Evolutionary conservation across 2,329 filamentous ascomycete species (phyloP), one percentile per base, ranked within the genome.

Genomic region (Monosporascus sp.): DNA sequence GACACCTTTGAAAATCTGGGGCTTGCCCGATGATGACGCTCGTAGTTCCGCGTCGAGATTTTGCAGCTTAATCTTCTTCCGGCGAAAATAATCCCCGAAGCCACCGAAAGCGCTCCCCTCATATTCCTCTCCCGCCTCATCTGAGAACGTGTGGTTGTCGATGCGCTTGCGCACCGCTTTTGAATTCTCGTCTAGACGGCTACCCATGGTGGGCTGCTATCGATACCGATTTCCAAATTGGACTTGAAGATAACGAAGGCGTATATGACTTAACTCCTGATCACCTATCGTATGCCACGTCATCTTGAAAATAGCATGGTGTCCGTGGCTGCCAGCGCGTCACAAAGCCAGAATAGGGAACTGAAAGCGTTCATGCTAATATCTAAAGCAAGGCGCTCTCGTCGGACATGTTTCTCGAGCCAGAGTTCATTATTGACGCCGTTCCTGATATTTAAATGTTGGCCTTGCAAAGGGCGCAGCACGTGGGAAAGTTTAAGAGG

Each of bases 11-110:
- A 99, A 99, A 50, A 99, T 91, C 57, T 83, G 84, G 9, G 91
- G 90, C 58, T 88, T 90, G 60, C 87, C 85, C 0, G 75, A 71
- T 1, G 85, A 82, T 4, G 82, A 76, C 35, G 87, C 80, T 54
- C 93, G 86, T 45, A 96, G 77, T 51, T 96, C 84, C 8, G 85
- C 86, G 71, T 99, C 94, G 31, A 94, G 81, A 65, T 99, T 99
- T 70, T 97, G 94, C 3, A 99, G 80, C 68, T 99, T 99, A 70
- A 96, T 85, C 78, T 96, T 97, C 77, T 99, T 99, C 52, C 92
- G 86, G 49, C 92, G 82, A 68, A 97, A 95, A 70, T 97, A 99
- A 66, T 97, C 93, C 24, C 78, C 73, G 64, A 97, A 95, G 8
- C 92, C 93, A 26, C 91, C 90, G 70, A 97, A 99, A 50, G 82